These are phyloP conservation scores for Colletotrichum sp. DNA, from an alignment of 2,329 filamentous ascomycete species.

Conservation along the genomic window DNA sequence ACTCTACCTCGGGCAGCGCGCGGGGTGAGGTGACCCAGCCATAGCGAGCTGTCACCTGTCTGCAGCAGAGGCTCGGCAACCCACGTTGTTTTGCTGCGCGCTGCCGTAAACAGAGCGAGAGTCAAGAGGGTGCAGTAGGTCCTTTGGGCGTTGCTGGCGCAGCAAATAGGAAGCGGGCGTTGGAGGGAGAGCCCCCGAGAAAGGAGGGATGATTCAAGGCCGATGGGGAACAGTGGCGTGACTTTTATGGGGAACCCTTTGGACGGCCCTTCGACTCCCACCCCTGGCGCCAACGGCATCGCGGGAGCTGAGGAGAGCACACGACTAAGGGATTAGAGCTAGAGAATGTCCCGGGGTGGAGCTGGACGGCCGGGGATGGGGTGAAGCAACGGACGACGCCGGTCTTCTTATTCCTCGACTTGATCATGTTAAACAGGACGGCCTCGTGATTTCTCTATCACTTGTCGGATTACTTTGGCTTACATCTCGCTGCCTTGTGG, in stretches of 20 bases:
- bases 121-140: background rate
- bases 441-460: background rate
- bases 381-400: background rate
- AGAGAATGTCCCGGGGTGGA: constrained; percentile 14
- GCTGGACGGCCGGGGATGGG: background rate
- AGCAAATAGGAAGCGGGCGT: background rate
- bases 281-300: background rate
- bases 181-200: background rate
- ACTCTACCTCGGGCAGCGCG: background rate
- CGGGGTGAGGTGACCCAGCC: background rate
- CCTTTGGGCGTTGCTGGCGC: background rate
- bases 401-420: background rate
- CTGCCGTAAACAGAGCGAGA: background rate
- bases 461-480: background rate
- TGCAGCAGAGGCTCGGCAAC: background rate
- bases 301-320: background rate
- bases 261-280: background rate
- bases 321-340: constrained; percentile 1
- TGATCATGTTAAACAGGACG: background rate
- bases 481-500: background rate
- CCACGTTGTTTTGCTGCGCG: background rate
- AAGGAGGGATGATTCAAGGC: constrained; percentile 9
- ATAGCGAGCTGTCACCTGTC: background rate
- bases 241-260: constrained; percentile 13
- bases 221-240: constrained; percentile 18